Evolutionary conservation across 139 green algal species (phyloP).

Genomic region (Chlorella sp.): DNA sequence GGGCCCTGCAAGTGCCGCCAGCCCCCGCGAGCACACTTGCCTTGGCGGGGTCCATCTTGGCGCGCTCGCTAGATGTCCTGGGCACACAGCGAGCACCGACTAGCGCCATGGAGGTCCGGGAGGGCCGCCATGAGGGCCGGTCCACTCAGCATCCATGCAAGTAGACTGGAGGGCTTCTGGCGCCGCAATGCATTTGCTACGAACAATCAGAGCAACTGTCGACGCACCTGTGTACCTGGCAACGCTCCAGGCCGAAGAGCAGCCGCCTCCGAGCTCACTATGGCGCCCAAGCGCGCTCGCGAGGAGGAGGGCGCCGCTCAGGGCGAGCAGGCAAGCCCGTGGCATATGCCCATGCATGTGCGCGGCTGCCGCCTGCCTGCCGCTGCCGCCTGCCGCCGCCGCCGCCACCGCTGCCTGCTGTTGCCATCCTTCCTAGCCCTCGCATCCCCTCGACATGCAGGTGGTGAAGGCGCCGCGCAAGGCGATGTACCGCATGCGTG

Average conservation of each 20-base stretch:
- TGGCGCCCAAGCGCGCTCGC: conserved; percentile 12
- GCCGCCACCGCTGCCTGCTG: background rate
- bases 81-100: too few species aligned
- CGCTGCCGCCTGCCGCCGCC: background rate
- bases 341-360: background rate
- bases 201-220: background rate
- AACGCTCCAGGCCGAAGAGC: too few species aligned
- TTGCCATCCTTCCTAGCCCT: too few species aligned
- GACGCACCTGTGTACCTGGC: background rate
- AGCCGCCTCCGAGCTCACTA: too few species aligned
- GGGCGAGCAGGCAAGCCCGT: background rate
- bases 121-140: too few species aligned
- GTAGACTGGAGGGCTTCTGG: too few species aligned
- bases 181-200: background rate
- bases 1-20: too few species aligned
- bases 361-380: too few species aligned
- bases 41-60: conserved; percentile 22
- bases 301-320: conserved; percentile 4
- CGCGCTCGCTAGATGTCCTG: background rate
- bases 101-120: too few species aligned
- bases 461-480: conserved; percentile 72
- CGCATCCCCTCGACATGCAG: too few species aligned
- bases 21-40: background rate
- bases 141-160: too few species aligned
- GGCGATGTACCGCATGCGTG: conserved; percentile 86